Evolutionary conservation across 352 stramenopile species (phyloP).

Genomic region (Thalassiosira livingstoniorum): DNA sequence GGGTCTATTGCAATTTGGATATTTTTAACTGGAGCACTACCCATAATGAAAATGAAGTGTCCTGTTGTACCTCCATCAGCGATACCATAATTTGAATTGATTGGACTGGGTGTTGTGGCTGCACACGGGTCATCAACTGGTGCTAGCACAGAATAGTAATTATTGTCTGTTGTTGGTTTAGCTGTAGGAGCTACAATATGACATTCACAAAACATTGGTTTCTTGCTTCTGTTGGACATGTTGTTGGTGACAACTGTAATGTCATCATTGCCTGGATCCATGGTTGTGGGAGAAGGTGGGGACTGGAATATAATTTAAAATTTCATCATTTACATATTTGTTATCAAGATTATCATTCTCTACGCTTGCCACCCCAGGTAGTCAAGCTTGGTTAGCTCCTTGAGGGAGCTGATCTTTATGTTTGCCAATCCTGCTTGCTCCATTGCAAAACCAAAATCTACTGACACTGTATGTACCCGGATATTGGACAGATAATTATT

Average conservation of each 20-base stretch:
- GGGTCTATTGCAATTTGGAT: not conserved
- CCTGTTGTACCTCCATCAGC: conserved; percentile 20
- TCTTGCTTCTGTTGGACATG: not conserved
- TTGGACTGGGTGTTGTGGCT: not conserved
- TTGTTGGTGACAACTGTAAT: not conserved
- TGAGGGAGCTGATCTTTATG: too few species aligned
- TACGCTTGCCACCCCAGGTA: too few species aligned
- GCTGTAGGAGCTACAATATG: not conserved
- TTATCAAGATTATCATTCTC: too few species aligned
- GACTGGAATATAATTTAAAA: too few species aligned
- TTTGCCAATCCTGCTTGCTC: too few species aligned
- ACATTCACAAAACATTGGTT: too few species aligned
- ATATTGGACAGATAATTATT: too few species aligned
- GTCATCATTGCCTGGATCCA: not conserved
- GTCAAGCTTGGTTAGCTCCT: too few species aligned
- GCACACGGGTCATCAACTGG: too few species aligned
- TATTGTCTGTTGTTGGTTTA: not conserved
- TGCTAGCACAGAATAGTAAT: too few species aligned
- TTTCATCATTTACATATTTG: not conserved
- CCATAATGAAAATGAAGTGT: conserved; percentile 32
- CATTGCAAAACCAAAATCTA: too few species aligned
- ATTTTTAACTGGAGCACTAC: conserved; percentile 21
- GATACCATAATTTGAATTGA: not conserved
- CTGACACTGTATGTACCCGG: too few species aligned
- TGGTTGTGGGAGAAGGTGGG: not conserved